phyloP scores from a whole-genome alignment of 176 grass and related monocot species.

The Carex scoparia region DNA sequence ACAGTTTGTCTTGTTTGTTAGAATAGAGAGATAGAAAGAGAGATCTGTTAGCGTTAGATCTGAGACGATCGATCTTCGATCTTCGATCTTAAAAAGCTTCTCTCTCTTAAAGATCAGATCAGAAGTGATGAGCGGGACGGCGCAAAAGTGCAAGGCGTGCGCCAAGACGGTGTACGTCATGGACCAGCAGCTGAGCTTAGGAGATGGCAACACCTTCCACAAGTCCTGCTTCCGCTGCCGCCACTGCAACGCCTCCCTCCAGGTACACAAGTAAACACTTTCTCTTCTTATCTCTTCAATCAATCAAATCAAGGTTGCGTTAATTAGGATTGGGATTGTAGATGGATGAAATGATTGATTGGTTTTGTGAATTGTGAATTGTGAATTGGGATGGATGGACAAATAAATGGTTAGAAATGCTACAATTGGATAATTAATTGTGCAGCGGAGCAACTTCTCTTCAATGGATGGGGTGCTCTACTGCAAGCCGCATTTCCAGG shows the following conservation, averaged over 20 bases:
- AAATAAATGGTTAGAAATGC: not conserved
- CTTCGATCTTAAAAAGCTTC: too few species aligned
- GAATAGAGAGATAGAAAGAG: too few species aligned
- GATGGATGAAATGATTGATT: too few species aligned
- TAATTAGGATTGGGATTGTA: too few species aligned
- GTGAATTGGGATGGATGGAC: not conserved
- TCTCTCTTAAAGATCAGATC: too few species aligned
- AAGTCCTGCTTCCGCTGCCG: constrained; percentile 88
- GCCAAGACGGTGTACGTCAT: constrained; percentile 91
- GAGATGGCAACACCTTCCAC: constrained; percentile 57
- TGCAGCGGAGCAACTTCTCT: constrained; percentile 71
- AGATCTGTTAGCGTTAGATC: too few species aligned
- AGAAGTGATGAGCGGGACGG: too few species aligned
- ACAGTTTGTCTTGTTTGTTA: too few species aligned
- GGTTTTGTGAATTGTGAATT: not conserved
- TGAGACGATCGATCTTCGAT: too few species aligned
- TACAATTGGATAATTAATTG: not conserved
- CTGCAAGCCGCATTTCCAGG: constrained; percentile 94
- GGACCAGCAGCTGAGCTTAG: constrained; percentile 79
- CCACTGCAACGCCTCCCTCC: constrained; percentile 90
- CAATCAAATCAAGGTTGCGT: too few species aligned
- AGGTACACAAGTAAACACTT: constrained; percentile 13
- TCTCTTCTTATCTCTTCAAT: too few species aligned
- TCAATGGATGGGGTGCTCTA: constrained; percentile 81
- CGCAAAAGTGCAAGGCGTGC: constrained; percentile 70